A percentile compares a stretch with the other conserved stretches of the same genome.
Conservation (phyloP, 1,284 basidiomycete species). For the Pseudozyma pruni region DNA sequence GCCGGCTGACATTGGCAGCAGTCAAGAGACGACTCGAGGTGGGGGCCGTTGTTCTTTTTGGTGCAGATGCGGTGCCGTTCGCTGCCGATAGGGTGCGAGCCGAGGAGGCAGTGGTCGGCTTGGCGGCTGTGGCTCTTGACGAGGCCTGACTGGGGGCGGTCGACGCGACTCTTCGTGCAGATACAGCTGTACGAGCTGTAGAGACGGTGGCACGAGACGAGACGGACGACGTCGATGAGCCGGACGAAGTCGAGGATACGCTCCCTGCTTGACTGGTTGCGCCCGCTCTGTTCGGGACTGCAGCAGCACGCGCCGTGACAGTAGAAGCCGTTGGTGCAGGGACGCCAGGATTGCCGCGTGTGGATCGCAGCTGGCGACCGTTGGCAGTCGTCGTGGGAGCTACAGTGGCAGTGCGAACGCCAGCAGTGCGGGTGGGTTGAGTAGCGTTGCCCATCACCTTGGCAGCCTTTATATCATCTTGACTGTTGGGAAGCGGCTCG, state of each 20-base stretch:
- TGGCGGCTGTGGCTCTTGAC: constrained; percentile 7
- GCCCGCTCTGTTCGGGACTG: constrained; percentile 23
- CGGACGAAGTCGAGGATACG: constrained; percentile 40
- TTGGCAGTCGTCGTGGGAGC: constrained; percentile 7
- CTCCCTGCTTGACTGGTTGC: constrained; percentile 41
- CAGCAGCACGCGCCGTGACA: constrained; percentile 4
- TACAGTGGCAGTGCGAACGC: constrained; percentile 25
- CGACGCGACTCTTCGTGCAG: constrained; percentile 17
- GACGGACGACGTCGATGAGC: constrained; percentile 25
- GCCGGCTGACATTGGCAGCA: constrained; percentile 23
- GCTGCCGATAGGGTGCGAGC: constrained; percentile 4
- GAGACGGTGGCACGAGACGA: constrained; percentile 34
- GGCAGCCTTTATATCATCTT: constrained; percentile 35
- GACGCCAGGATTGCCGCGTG: constrained; percentile 10
- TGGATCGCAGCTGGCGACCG: constrained; percentile 28
- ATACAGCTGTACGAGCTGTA: constrained; percentile 39
- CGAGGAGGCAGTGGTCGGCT: constrained; percentile 6
- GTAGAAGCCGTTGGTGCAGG: not conserved
- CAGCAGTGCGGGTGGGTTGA: constrained; percentile 19
- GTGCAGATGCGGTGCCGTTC: constrained; percentile 8
- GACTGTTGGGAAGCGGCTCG: constrained; percentile 12
- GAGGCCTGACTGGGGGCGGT: constrained; percentile 18
- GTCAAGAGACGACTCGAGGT: constrained; percentile 10
- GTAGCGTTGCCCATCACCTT: constrained; percentile 7
- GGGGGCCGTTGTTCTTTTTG: constrained; percentile 8